Evolutionary conservation across 129 eudicot species (phyloP).

Genomic region (Saposhnikovia divaricata): DNA sequence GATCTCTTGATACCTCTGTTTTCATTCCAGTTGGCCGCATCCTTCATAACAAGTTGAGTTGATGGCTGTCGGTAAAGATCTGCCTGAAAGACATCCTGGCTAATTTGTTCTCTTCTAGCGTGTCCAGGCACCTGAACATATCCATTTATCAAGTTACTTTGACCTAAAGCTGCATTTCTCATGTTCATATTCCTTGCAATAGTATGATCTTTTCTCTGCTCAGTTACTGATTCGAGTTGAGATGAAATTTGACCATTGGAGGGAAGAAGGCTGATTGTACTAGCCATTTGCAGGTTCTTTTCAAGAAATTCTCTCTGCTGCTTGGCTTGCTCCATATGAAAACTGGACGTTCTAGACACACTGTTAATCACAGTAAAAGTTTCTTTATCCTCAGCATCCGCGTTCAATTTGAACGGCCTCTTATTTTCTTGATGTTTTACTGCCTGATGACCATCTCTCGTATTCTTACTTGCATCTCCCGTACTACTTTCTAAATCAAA

Average conservation of each 20-base stretch:
- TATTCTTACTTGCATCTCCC: constrained; percentile 19
- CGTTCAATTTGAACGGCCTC: constrained; percentile 22
- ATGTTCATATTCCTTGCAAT: constrained; percentile 40
- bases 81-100: constrained; percentile 11
- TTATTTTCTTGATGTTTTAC: constrained; percentile 11
- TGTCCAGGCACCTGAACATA: constrained; percentile 24
- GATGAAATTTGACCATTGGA: not conserved
- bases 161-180: constrained; percentile 20
- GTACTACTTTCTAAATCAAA: constrained; percentile 44
- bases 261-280: constrained; percentile 1
- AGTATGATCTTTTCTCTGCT: constrained; percentile 24
- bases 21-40: constrained; percentile 19
- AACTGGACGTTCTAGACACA: constrained; percentile 26
- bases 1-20: constrained; percentile 48
- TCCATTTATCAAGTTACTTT: constrained; percentile 17
- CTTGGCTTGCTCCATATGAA: constrained; percentile 5
- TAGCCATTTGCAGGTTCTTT: constrained; percentile 14
- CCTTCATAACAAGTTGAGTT: constrained; percentile 13
- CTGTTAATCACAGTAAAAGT: constrained; percentile 19
- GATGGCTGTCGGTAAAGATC: constrained; percentile 16
- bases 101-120: too few relatives aligned
- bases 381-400: constrained; percentile 23
- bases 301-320: constrained; percentile 18
- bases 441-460: constrained; percentile 16
- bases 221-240: constrained; percentile 7